These are phyloP conservation scores for Lactuca saligna DNA, from an alignment of 129 eudicot species.

Conservation along the genomic window DNA sequence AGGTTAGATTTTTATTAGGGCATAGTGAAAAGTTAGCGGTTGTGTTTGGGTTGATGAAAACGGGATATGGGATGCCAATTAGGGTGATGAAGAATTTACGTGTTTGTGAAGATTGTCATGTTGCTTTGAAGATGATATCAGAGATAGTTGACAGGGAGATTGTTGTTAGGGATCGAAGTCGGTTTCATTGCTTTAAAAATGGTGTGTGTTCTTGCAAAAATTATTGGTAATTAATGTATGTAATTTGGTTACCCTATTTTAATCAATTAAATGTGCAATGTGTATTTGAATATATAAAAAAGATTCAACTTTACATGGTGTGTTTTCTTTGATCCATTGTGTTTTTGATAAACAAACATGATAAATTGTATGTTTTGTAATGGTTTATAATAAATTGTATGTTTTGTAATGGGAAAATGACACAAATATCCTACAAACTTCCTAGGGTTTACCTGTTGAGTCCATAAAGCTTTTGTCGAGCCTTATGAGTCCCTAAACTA, in stretches of 20 bases:
- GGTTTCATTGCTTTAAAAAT: slow-evolving; percentile 53
- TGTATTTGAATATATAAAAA: neutral
- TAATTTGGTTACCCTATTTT: neutral
- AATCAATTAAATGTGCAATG: too few relatives aligned
- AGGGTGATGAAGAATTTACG: slow-evolving; percentile 59
- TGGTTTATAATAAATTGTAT: too few relatives aligned
- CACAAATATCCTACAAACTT: too few relatives aligned
- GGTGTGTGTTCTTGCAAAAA: slow-evolving; percentile 60
- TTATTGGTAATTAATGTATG: slow-evolving; percentile 37
- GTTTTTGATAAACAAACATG: too few relatives aligned
- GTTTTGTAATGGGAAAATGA: too few relatives aligned
- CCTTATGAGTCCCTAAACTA: too few relatives aligned
- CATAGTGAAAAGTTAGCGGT: slow-evolving; percentile 61
- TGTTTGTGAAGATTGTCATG: slow-evolving; percentile 67
- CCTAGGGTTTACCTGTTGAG: too few relatives aligned
- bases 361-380: too few relatives aligned
- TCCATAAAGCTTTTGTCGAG: too few relatives aligned
- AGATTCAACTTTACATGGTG: too few relatives aligned
- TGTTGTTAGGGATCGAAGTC: slow-evolving; percentile 51
- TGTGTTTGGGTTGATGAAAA: slow-evolving; percentile 51
- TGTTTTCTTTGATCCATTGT: too few relatives aligned
- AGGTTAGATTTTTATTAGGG: slow-evolving; percentile 37
- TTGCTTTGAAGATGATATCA: slow-evolving; percentile 51
- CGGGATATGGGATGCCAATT: slow-evolving; percentile 38
- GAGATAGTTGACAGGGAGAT: slow-evolving; percentile 47